Conservation (phyloP, 345 rosid species). For the Brassica carinata region DNA sequence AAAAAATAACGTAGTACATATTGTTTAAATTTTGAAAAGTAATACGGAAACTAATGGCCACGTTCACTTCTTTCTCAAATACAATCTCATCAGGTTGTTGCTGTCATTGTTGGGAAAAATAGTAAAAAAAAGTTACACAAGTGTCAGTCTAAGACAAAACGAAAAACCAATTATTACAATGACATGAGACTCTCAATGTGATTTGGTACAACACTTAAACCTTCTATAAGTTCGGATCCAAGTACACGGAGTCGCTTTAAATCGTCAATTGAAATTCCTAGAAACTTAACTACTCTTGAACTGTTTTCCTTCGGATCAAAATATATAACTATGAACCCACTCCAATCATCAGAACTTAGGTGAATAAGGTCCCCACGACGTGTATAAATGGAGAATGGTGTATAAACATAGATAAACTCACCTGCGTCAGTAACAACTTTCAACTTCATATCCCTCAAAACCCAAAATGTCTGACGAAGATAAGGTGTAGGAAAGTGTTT, state of each 20-base stretch:
- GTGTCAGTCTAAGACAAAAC: neutral
- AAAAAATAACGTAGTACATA: no score
- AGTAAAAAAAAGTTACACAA: neutral
- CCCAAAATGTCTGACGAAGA: neutral
- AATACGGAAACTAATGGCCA: no score
- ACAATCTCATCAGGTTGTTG: neutral
- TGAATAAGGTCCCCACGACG: neutral
- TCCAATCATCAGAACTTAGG: neutral
- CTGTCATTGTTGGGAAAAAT: neutral
- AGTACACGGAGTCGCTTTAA: neutral
- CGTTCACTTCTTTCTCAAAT: no score
- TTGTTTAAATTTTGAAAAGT: no score
- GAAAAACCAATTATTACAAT: neutral
- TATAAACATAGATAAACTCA: neutral
- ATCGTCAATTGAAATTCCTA: neutral
- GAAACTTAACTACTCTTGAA: neutral
- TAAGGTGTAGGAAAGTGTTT: neutral
- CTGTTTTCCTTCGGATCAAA: neutral
- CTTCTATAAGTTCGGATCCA: neutral
- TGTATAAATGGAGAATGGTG: neutral
- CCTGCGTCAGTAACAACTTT: neutral
- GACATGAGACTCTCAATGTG: neutral
- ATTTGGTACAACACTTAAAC: neutral
- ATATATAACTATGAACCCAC: neutral
- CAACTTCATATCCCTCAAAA: neutral